Evolutionary conservation across 768 basidiomycete genomes (phyloP), one percentile per base, ranked within the genome.

Genomic region (Podaxis rugospora): DNA sequence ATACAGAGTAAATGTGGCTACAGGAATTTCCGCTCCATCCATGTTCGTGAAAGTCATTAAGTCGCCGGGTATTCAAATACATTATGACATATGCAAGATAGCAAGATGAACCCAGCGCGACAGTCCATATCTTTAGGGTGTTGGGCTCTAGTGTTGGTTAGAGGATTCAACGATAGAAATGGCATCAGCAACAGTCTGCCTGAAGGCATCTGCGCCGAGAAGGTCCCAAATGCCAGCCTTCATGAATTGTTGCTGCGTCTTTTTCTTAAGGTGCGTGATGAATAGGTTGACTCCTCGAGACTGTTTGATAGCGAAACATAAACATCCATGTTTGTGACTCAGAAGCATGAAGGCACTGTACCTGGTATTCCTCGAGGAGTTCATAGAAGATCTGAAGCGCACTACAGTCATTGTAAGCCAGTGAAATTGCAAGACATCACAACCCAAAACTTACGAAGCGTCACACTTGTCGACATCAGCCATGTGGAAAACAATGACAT

Each of bases 391-490:
- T 91, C 72, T 93, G 92, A 7, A 87, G 83, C 28, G 94, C 93
- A 28, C 92, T 93, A 67, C 5, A 58, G 35, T 28, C 36, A 18
- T 46, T 27, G 55, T 61, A 4, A 60, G 54, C 39, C 23, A 55
- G 35, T 72, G 2, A 50, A n/a, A 44, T n/a, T 44, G 11, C 23
- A 59, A 50, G 7, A 44, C 28, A 18, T 16, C 40, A 18, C 18
- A 42, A 53, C n/a, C 1, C 4, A n/a, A 35, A 13, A 76, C 89
- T 72, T 68, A 95, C 90, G 92, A 93, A 6, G 96, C 94, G 71
- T 99, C 96, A 62, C 92, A 87, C 16, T 80, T 83, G 60, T 95
- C 92, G 3, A 97, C 90, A 74, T 98, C 96, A 11, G 89, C 88
- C 80, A 98, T 82, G 66, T 98, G 95, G 73, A 99, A 95, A 21